Evolutionary conservation across 1,139 yeast species (phyloP).

Genomic region (Oligophagozyma castellii): DNA sequence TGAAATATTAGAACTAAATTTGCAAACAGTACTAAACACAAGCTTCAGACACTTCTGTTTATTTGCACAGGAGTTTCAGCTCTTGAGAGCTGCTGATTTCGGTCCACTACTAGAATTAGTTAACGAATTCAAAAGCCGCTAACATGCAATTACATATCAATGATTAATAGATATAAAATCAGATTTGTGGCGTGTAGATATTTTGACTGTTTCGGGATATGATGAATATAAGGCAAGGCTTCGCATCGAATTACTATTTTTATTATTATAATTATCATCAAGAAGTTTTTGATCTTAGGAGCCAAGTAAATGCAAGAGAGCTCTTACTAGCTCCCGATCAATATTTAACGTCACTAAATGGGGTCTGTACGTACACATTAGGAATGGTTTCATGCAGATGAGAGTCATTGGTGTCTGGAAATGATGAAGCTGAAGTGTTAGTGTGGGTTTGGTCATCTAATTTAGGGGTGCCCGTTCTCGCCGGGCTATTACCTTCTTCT

Average conservation of each 20-base stretch:
- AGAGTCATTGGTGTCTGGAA: constrained; percentile 10
- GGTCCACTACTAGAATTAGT: constrained; percentile 89
- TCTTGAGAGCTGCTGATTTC: constrained; percentile 67
- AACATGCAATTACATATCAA: no score
- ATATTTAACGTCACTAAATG: constrained; percentile 2
- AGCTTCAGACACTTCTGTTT: constrained; percentile 87
- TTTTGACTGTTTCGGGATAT: no score
- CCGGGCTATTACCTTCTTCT: constrained; percentile 4
- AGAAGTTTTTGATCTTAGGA: no score
- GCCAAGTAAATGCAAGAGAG: no score
- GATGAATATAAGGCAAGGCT: no score
- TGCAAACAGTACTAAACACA: constrained; percentile 87
- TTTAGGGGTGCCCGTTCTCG: constrained; percentile 7
- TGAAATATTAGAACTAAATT: constrained; percentile 80
- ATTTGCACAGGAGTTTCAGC: constrained; percentile 70
- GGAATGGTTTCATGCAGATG: constrained; percentile 6
- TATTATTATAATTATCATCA: no score
- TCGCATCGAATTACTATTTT: no score
- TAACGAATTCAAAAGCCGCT: constrained; percentile 34
- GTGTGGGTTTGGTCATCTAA: constrained; percentile 11
- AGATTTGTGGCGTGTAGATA: no score
- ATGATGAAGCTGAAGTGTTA: constrained; percentile 10
- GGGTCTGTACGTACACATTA: constrained; percentile 8
- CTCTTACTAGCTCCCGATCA: no score
- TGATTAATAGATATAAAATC: no score